A percentile compares a stretch with the other conserved stretches of the same genome.
Evolutionary conservation across 495 filamentous ascomycete genomes (phyloP).

Genomic region (Penicillium verhagenii): DNA sequence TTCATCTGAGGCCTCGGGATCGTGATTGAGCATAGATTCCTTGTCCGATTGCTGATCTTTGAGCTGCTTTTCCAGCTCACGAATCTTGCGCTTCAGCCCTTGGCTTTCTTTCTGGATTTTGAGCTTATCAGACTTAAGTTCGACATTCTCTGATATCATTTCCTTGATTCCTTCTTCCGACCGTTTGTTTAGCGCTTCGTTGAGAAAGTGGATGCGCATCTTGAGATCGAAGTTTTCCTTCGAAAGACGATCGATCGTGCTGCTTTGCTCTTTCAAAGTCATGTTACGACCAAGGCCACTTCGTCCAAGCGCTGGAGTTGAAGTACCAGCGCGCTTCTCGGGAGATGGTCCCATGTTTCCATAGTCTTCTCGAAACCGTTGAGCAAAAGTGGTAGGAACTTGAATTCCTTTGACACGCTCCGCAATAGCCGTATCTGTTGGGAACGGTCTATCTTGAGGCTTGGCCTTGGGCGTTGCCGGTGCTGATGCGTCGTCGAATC

Average conservation of each 20-base stretch:
- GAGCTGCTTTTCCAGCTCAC: constrained; percentile 81
- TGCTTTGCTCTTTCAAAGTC: constrained; percentile 95
- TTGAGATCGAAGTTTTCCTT: constrained; percentile 97
- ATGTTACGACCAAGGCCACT: constrained; percentile 66
- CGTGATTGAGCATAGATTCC: constrained; percentile 58
- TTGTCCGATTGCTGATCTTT: constrained; percentile 62
- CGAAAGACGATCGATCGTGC: constrained; percentile 88
- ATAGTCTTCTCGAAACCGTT: constrained; percentile 70
- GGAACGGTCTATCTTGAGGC: constrained; percentile 50
- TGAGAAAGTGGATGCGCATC: constrained; percentile 94
- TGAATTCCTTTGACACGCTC: constrained; percentile 85
- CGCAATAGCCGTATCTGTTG: constrained; percentile 85
- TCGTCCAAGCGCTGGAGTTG: constrained; percentile 54
- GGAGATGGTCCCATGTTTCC: constrained; percentile 53
- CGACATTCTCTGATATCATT: constrained; percentile 95
- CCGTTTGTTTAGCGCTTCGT: constrained; percentile 85
- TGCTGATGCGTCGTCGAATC: constrained; percentile 26
- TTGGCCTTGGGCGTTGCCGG: constrained; percentile 50
- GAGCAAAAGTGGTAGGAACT: constrained; percentile 82
- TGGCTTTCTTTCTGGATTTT: constrained; percentile 88
- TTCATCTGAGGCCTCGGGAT: constrained; percentile 63
- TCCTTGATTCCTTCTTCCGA: constrained; percentile 97
- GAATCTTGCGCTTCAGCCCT: constrained; percentile 68
- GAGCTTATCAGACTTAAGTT: constrained; percentile 84
- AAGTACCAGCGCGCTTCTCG: constrained; percentile 50